phyloP scores from a whole-genome alignment of 768 basidiomycete species.

The Tricholoma saponaceum region DNA sequence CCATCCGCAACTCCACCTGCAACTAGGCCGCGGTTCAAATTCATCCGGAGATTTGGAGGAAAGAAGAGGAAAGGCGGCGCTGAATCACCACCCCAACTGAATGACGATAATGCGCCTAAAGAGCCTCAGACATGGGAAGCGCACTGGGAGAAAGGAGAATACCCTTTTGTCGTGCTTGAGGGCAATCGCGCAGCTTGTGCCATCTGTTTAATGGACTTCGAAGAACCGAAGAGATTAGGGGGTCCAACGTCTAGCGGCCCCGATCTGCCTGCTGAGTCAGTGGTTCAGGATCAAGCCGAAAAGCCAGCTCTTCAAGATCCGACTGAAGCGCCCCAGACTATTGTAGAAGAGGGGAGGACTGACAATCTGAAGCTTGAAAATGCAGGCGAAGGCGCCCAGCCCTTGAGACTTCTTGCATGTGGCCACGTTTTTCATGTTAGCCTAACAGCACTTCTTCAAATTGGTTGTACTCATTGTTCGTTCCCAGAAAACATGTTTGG shows the following conservation, averaged over 20 bases:
- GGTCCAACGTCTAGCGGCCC: background rate
- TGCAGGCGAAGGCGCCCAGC: slow-evolving; percentile 73
- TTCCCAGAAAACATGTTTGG: slow-evolving; percentile 76
- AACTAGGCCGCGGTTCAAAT: slow-evolving; percentile 47
- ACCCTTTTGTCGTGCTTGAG: slow-evolving; percentile 79
- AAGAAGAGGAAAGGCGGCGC: slow-evolving; percentile 8
- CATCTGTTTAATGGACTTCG: slow-evolving; percentile 83
- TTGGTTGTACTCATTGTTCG: slow-evolving; percentile 7
- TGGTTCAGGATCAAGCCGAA: background rate
- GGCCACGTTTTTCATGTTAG: slow-evolving; percentile 90
- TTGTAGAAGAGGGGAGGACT: slow-evolving; percentile 3
- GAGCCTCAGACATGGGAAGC: slow-evolving; percentile 64
- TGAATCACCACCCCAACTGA: background rate
- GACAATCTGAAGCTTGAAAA: slow-evolving; percentile 52
- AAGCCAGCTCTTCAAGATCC: background rate
- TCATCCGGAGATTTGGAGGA: slow-evolving; percentile 34
- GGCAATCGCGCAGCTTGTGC: slow-evolving; percentile 82
- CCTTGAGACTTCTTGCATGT: slow-evolving; percentile 70
- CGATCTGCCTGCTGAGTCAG: background rate
- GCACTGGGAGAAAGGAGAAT: slow-evolving; percentile 70
- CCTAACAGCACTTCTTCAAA: slow-evolving; percentile 6
- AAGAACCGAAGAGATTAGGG: slow-evolving; percentile 52
- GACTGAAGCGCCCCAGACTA: slow-evolving; percentile 3
- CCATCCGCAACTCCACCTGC: slow-evolving; percentile 17
- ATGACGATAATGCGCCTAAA: slow-evolving; percentile 7